Base-by-base conservation (phyloP, 306 rosid genomes). In the Pachyrhizus erosus region DNA sequence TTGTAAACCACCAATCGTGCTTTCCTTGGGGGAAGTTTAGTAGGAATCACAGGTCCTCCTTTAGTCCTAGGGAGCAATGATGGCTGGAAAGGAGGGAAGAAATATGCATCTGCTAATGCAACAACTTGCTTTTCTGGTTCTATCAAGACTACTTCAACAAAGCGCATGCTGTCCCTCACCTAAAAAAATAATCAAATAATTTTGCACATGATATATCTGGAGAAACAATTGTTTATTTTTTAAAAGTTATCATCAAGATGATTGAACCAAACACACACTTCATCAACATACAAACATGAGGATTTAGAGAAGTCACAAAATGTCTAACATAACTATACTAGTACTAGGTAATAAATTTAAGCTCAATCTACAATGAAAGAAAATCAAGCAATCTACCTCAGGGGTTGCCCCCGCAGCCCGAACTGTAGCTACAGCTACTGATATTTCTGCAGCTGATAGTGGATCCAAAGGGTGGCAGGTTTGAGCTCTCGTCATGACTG, bases 131-230 rank as follows among this genome's bases (percentile, higher is more conserved):
- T 91, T 48, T 83, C 86, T 40, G 95, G 92, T 79, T 91, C 95
- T 31, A 89, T 84, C 78, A 91, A 82, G 70, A 75, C 92, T n/a
- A 89, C 92, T 86, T 91, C 92, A 42, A 91, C 83, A 77, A 91
- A 91, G 71, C 95, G 92, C 95, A 91, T 91, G 83, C 95, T 73
- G 70, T 91, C 95, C 83, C 95, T 88, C 84, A 91, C 91, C 95
- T 91, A 70, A 60, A 18, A 49, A 33, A 58, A 81, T 55, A 76
- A 33, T 57, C 39, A 71, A 37, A 68, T 13, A 60, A 70, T 73
- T 57, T 21, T 18, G 21, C 29, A 55, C 9, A 51, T 55, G 33
- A 5, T 57, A 9, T 3, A 57, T 57, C 31, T 57, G 17, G 64
- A 23, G 7, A 57, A 57, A 10, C 29, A 55, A 55, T 20, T 1